Percentiles rank a stretch among this genome's conserved stretches.
Evolutionary conservation across 805 yeast genomes (phyloP).

Genomic region (Hanseniaspora hatyaiensis): DNA sequence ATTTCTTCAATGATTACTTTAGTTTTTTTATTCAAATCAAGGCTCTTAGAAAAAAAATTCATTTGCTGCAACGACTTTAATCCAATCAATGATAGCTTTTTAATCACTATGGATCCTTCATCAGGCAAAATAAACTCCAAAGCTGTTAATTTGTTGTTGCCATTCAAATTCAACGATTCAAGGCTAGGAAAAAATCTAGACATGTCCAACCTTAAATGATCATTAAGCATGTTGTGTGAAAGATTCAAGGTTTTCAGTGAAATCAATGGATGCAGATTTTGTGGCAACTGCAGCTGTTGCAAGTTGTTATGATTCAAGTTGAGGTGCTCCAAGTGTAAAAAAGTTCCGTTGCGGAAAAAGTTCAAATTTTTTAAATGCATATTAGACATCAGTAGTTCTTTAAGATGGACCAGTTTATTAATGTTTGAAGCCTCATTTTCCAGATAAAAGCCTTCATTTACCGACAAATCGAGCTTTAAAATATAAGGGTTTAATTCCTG

Average conservation of each 20-base stretch:
- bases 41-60: background rate
- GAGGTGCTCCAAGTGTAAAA: conserved; percentile 10
- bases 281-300: background rate
- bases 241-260: conserved; percentile 9
- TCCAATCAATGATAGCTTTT: conserved; percentile 10
- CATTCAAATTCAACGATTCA: conserved; percentile 1
- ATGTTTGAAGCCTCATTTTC: background rate
- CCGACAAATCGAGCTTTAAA: conserved; percentile 5
- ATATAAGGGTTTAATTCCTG: conserved; percentile 12
- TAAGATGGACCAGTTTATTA: conserved; percentile 3
- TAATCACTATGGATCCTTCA: background rate
- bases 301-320: conserved; percentile 11
- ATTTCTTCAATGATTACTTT: conserved; percentile 5
- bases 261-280: background rate
- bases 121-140: conserved; percentile 4
- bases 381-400: conserved; percentile 1
- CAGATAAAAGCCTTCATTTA: background rate
- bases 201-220: conserved; percentile 1
- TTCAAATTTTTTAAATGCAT: conserved; percentile 11
- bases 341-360: conserved; percentile 2
- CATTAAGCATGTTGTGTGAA: conserved; percentile 5
- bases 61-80: background rate
- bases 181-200: conserved; percentile 2
- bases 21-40: background rate
- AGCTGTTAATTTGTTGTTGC: background rate